phyloP scores from a whole-genome alignment of 176 grass and related monocot species.

The Musa schizocarpa region DNA sequence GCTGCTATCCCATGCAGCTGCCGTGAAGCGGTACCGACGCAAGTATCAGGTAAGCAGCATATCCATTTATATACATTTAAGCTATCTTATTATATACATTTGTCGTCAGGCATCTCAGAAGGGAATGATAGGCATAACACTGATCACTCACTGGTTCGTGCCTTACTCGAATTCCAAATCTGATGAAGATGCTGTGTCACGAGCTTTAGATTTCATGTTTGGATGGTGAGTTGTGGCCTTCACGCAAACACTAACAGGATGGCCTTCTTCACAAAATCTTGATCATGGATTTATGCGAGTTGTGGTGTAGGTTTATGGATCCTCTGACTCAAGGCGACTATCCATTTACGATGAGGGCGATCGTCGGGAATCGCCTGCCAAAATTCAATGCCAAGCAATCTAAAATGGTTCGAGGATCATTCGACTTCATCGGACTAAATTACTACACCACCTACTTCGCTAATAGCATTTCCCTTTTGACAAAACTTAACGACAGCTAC shows the following conservation, averaged over 20 bases:
- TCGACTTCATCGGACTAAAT: conserved; percentile 71
- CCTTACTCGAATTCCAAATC: conserved; percentile 25
- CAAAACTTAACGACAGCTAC: conserved; percentile 17
- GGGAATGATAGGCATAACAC: conserved; percentile 53
- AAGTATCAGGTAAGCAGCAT: conserved; percentile 29
- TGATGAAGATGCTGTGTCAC: conserved; percentile 30
- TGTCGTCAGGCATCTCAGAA: conserved; percentile 30
- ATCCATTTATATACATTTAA: neutral
- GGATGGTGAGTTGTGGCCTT: conserved; percentile 35
- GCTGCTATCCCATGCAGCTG: conserved; percentile 41
- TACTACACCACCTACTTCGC: conserved; percentile 56
- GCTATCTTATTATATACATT: neutral
- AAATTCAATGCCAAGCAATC: conserved; percentile 36
- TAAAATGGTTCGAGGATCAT: conserved; percentile 27
- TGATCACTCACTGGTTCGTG: conserved; percentile 48
- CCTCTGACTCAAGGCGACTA: conserved; percentile 63
- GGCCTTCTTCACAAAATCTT: neutral
- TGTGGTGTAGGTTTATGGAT: conserved; percentile 36
- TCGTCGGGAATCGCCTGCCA: conserved; percentile 50
- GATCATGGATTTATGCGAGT: neutral
- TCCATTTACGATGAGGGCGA: conserved; percentile 38
- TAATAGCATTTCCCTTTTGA: conserved; percentile 4
- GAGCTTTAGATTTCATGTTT: conserved; percentile 60
- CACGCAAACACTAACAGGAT: neutral
- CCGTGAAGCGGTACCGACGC: conserved; percentile 37